Evolutionary conservation across 768 basidiomycete genomes (phyloP).

Genomic region (Lentinula boryana): DNA sequence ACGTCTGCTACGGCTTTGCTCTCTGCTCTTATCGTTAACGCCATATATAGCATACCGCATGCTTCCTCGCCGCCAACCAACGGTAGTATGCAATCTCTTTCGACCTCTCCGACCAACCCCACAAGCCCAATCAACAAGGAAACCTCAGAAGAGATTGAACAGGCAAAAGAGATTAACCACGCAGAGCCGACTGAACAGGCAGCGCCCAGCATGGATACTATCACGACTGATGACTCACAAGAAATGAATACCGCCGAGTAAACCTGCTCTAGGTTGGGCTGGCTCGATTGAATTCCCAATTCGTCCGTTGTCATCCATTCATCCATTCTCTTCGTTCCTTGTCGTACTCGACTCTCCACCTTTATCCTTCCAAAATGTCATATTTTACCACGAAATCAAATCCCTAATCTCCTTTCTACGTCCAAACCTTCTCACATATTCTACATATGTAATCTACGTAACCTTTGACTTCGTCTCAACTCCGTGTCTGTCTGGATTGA

Average conservation of each 20-base stretch:
- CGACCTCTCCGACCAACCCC: slow-evolving; percentile 70
- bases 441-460: background rate
- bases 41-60: slow-evolving; percentile 73
- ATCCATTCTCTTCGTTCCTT: no score
- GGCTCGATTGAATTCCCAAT: background rate
- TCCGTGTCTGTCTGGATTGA: background rate
- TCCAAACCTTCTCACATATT: background rate
- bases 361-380: background rate
- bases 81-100: slow-evolving; percentile 46
- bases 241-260: background rate
- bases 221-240: background rate
- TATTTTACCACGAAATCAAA: background rate
- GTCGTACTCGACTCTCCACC: background rate
- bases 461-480: background rate
- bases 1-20: slow-evolving; percentile 8
- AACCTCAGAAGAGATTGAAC: slow-evolving; percentile 1
- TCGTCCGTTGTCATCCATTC: background rate
- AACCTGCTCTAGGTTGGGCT: background rate
- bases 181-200: background rate
- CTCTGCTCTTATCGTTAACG: background rate
- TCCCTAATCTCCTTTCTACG: background rate
- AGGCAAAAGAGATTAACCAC: background rate
- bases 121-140: slow-evolving; percentile 45
- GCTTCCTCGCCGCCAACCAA: slow-evolving; percentile 65
- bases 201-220: background rate